Percentiles rank a stretch among this genome's conserved stretches.
These are phyloP conservation scores for Luffa aegyptiaca DNA, from an alignment of 306 rosid species.

Conservation along the genomic window DNA sequence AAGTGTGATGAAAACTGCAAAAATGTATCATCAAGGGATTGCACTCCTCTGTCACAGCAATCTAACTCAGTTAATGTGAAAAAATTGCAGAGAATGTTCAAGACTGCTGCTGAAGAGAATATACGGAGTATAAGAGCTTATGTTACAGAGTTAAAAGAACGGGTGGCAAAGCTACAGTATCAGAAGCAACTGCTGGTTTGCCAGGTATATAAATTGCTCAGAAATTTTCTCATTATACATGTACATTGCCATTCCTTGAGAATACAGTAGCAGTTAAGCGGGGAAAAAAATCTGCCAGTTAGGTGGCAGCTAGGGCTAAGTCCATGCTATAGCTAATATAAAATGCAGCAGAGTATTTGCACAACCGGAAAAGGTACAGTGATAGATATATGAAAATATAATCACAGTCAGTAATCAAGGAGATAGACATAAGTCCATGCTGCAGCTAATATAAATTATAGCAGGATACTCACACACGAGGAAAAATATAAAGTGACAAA, in stretches of 20 bases:
- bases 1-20: conserved; percentile 32
- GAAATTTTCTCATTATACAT: not conserved
- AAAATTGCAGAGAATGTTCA: conserved; percentile 91
- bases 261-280: not conserved
- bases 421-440: not conserved
- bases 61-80: conserved; percentile 65
- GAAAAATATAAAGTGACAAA: not conserved
- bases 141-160: conserved; percentile 76
- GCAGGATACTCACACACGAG: not conserved
- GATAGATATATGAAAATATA: not conserved
- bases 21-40: conserved; percentile 38
- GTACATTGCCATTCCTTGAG: not conserved
- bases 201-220: conserved; percentile 39
- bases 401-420: not conserved
- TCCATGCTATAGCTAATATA: not conserved
- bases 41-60: conserved; percentile 45
- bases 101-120: conserved; percentile 92
- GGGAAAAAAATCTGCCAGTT: not conserved
- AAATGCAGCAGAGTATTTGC: not conserved
- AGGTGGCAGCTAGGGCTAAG: not conserved
- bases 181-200: conserved; percentile 93
- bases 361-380: not conserved
- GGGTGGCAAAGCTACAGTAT: conserved; percentile 83
- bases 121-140: conserved; percentile 70
- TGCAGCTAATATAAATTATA: not conserved